phyloP scores from a whole-genome alignment of 2,329 filamentous ascomycete genomes.

The Trichoderma sp. region DNA sequence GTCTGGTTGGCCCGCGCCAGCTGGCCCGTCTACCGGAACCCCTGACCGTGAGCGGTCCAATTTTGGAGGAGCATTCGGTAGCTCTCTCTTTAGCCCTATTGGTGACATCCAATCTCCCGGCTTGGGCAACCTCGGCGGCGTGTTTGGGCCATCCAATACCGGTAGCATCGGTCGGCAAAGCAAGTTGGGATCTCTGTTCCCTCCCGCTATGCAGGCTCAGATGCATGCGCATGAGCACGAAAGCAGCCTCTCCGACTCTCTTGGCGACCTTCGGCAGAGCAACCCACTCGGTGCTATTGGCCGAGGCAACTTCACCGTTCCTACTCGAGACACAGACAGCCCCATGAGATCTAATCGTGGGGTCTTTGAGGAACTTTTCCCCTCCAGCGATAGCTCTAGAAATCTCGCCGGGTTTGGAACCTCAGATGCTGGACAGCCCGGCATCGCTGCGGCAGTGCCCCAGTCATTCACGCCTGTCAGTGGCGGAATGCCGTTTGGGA shows the following conservation, averaged over 20 bases:
- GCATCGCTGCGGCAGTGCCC: conserved; percentile 32
- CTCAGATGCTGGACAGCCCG: conserved; percentile 38
- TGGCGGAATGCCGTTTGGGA: conserved; percentile 37
- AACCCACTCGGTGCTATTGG: conserved; percentile 68
- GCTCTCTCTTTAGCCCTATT: conserved; percentile 73
- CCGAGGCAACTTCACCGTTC: conserved; percentile 55
- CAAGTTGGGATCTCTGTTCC: conserved; percentile 85
- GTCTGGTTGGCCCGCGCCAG: conserved; percentile 60
- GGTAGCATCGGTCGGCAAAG: conserved; percentile 72
- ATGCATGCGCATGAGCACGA: conserved; percentile 74
- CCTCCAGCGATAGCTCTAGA: conserved; percentile 36
- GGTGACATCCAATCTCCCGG: conserved; percentile 76
- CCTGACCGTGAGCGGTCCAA: conserved; percentile 63
- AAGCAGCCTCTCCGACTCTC: conserved; percentile 54
- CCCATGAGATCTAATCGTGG: conserved; percentile 56
- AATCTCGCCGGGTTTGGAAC: conserved; percentile 39
- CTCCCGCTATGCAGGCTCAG: conserved; percentile 83
- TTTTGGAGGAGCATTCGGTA: conserved; percentile 66
- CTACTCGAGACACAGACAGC: conserved; percentile 57
- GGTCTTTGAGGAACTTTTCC: conserved; percentile 56
- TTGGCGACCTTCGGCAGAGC: conserved; percentile 58
- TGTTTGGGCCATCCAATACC: conserved; percentile 65
- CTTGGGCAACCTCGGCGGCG: conserved; percentile 63
- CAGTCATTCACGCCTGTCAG: conserved; percentile 39
- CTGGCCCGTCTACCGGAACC: conserved; percentile 58